Evolutionary conservation across 768 basidiomycete genomes (phyloP).

Genomic region (Calocera cornea): DNA sequence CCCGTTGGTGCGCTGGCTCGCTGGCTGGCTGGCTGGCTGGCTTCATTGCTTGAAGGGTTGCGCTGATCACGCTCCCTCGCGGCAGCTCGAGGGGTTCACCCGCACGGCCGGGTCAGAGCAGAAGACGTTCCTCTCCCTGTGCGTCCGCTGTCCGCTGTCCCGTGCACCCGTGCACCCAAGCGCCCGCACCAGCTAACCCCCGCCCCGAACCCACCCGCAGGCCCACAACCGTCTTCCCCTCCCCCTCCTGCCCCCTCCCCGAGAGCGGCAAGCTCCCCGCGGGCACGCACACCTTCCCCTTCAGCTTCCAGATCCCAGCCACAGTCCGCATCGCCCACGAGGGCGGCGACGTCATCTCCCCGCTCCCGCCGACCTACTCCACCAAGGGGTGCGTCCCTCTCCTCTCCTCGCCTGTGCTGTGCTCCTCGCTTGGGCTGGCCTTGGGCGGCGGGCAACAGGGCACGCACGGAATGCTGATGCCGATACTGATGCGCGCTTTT

Average conservation of each 20-base stretch:
- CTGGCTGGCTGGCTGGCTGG: too few species aligned
- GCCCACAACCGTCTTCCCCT: background rate
- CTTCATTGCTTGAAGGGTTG: too few species aligned
- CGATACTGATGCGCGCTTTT: background rate
- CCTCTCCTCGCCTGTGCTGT: background rate
- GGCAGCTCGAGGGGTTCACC: conserved; percentile 5
- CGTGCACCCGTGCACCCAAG: too few species aligned
- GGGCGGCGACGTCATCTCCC: background rate
- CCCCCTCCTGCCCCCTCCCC: background rate
- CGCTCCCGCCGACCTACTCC: background rate
- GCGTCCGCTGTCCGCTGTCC: too few species aligned
- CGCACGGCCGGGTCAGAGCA: background rate
- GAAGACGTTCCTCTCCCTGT: background rate
- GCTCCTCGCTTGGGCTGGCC: background rate
- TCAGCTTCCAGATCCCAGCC: background rate
- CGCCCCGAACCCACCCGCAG: too few species aligned
- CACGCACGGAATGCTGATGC: background rate
- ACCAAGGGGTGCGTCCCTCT: conserved; percentile 4
- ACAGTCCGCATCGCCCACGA: background rate
- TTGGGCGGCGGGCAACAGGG: background rate
- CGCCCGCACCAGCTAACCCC: too few species aligned
- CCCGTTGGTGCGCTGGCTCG: too few species aligned
- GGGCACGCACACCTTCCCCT: background rate
- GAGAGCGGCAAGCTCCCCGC: background rate
- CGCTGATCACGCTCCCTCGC: too few species aligned